Percentiles rank a stretch among this genome's conserved stretches.
Conservation (phyloP, 768 basidiomycete species). For the Termitomyces sp. region DNA sequence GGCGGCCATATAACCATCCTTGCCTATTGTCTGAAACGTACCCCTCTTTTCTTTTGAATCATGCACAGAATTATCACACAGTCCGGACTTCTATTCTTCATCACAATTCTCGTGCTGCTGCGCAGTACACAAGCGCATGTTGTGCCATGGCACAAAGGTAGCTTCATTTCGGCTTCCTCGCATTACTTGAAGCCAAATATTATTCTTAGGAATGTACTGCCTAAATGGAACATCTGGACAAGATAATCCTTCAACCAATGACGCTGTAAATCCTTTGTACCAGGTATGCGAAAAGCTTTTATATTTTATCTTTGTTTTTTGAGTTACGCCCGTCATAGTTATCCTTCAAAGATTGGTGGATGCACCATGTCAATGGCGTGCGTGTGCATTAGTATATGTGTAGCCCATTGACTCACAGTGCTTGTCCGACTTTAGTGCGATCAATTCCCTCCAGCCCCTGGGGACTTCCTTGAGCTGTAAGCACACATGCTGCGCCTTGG, state of each 20-base stretch:
- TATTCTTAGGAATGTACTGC: conserved; percentile 36
- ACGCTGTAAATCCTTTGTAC: conserved; percentile 38
- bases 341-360: conserved; percentile 20
- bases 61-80: not conserved
- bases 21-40: not conserved
- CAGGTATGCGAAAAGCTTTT: conserved; percentile 24
- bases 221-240: conserved; percentile 30
- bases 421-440: conserved; percentile 28
- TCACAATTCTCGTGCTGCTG: conserved; percentile 7
- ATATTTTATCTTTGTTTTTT: too few relatives aligned
- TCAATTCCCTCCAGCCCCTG: conserved; percentile 36
- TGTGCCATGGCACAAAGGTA: conserved; percentile 16
- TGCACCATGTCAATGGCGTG: conserved; percentile 33
- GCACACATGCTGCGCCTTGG: conserved; percentile 3
- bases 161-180: not conserved
- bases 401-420: not conserved
- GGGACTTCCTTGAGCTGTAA: conserved; percentile 39
- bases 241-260: conserved; percentile 33
- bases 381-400: conserved; percentile 6
- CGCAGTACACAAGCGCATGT: conserved; percentile 13
- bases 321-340: conserved; percentile 4
- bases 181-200: not conserved
- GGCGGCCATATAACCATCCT: not conserved
- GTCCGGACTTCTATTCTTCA: not conserved
- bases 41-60: not conserved